A percentile compares a stretch with the other conserved stretches of the same genome.
Evolutionary conservation across 2,329 filamentous ascomycete species (phyloP).

Genomic region (Trichophaea hybrida): DNA sequence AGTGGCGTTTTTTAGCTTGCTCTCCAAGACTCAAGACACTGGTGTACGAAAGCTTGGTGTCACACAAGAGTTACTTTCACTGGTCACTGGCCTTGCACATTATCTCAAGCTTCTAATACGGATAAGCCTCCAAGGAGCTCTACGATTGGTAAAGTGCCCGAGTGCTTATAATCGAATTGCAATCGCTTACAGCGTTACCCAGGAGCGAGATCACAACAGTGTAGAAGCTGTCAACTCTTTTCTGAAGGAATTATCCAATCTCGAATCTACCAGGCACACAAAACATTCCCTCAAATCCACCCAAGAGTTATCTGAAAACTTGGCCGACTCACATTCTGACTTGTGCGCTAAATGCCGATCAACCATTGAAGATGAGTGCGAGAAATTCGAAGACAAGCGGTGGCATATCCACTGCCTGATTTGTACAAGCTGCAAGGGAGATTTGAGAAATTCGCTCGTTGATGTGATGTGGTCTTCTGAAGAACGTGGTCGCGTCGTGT

Average conservation of each 20-base stretch:
- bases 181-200: constrained; percentile 12
- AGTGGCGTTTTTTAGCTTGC: constrained; percentile 86
- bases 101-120: constrained; percentile 95
- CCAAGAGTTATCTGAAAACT: constrained; percentile 44
- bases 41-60: constrained; percentile 84
- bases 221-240: constrained; percentile 68
- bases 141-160: constrained; percentile 46
- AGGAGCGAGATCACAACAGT: constrained; percentile 62
- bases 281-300: constrained; percentile 55
- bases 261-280: constrained; percentile 62
- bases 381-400: constrained; percentile 55
- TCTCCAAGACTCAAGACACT: constrained; percentile 88
- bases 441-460: constrained; percentile 53
- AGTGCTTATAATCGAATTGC: constrained; percentile 12
- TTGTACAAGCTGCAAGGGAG: constrained; percentile 55
- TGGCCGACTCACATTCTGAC: constrained; percentile 66
- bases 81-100: constrained; percentile 90
- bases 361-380: constrained; percentile 89
- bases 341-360: constrained; percentile 69
- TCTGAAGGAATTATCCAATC: constrained; percentile 64
- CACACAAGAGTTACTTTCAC: constrained; percentile 91
- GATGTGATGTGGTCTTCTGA: constrained; percentile 57
- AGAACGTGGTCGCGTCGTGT: constrained; percentile 53
- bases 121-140: constrained; percentile 84
- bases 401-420: constrained; percentile 72